These are phyloP conservation scores for Anisodus tanguticus DNA, from an alignment of 257 asterid species.

Conservation along the genomic window DNA sequence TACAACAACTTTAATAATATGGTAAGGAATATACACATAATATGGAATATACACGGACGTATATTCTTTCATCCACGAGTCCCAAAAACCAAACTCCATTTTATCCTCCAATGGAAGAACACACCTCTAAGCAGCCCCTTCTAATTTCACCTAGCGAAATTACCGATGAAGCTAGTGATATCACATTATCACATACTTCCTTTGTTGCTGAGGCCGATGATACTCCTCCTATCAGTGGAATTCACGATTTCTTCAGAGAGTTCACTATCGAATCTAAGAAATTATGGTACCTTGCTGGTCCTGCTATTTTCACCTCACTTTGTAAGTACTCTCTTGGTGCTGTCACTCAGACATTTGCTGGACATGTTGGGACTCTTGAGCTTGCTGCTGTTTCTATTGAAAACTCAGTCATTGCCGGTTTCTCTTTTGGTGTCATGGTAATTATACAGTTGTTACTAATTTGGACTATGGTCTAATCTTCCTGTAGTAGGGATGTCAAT, in stretches of 20 bases:
- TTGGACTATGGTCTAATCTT: not conserved
- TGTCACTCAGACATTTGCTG: constrained; percentile 58
- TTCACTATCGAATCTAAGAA: constrained; percentile 48
- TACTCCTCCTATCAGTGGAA: constrained; percentile 35
- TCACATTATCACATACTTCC: not conserved
- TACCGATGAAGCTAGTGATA: no score
- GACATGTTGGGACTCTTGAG: constrained; percentile 56
- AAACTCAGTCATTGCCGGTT: constrained; percentile 61
- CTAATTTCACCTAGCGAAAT: no score
- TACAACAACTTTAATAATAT: no score
- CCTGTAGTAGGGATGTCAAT: not conserved
- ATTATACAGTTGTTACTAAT: not conserved
- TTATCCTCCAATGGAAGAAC: no score
- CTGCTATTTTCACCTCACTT: constrained; percentile 64
- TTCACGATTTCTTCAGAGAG: constrained; percentile 38
- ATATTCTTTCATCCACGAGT: no score
- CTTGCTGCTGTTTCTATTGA: constrained; percentile 71
- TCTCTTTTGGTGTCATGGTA: constrained; percentile 62
- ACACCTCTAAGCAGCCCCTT: no score
- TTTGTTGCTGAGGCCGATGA: constrained; percentile 34
- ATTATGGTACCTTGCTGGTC: constrained; percentile 65
- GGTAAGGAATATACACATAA: no score
- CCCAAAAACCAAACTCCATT: no score
- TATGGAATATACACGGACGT: no score
- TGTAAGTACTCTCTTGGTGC: constrained; percentile 62